A percentile compares a stretch with the other conserved stretches of the same genome.
Evolutionary conservation across 2,329 filamentous ascomycete species (phyloP).

Genomic region (Hypoxylon sp.): DNA sequence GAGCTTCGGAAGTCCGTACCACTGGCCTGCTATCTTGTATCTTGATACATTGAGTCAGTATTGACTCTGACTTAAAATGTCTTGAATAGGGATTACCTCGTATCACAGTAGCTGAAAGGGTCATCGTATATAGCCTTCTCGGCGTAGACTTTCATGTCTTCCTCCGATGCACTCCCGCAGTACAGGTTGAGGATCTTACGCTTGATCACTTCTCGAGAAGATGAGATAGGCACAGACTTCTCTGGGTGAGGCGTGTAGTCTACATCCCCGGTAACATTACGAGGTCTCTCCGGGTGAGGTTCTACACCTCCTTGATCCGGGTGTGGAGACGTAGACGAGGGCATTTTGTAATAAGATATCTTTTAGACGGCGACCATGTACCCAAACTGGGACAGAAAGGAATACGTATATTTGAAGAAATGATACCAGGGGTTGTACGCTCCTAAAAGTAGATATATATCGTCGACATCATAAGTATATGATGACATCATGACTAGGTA

Average conservation of each 20-base stretch:
- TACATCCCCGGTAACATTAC: slow-evolving; percentile 47
- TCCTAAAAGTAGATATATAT: not conserved
- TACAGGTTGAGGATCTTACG: slow-evolving; percentile 61
- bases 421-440: not conserved
- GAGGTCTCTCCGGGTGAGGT: slow-evolving; percentile 35
- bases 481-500: not conserved
- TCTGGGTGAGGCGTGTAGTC: slow-evolving; percentile 61
- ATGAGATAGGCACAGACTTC: slow-evolving; percentile 52
- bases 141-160: slow-evolving; percentile 65
- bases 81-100: slow-evolving; percentile 53
- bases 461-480: not conserved
- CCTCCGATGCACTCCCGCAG: slow-evolving; percentile 61
- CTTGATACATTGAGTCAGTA: slow-evolving; percentile 8
- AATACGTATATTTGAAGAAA: not conserved
- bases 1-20: slow-evolving; percentile 63
- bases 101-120: slow-evolving; percentile 65
- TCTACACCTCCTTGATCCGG: slow-evolving; percentile 34
- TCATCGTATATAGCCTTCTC: slow-evolving; percentile 63
- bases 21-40: slow-evolving; percentile 65
- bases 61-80: not conserved
- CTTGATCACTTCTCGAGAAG: slow-evolving; percentile 58
- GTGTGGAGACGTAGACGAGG: slow-evolving; percentile 36
- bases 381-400: not conserved
- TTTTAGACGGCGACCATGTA: not conserved
- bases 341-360: slow-evolving; percentile 21